These are phyloP conservation scores for Anthracocystis walkeri DNA, from an alignment of 1,284 basidiomycete genomes.

Conservation along the genomic window DNA sequence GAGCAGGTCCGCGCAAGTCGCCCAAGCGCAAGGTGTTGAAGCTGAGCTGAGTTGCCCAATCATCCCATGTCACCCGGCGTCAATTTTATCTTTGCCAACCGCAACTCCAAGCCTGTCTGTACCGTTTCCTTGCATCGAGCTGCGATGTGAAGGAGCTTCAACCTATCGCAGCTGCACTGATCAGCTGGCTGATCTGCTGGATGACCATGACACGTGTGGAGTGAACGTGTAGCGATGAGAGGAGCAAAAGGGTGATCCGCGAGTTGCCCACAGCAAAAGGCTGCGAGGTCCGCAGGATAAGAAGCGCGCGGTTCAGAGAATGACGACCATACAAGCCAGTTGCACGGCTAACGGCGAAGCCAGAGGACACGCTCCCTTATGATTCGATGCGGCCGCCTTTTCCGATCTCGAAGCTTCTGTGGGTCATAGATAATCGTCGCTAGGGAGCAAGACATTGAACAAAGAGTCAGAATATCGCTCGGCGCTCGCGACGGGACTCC, in stretches of 20 bases:
- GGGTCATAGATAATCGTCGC: too few species aligned
- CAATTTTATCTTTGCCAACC: not conserved
- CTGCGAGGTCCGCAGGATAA: not conserved
- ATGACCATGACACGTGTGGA: not conserved
- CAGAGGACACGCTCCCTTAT: too few species aligned
- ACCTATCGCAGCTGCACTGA: not conserved
- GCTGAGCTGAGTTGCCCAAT: conserved; percentile 19
- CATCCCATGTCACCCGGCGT: not conserved
- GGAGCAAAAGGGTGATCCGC: too few species aligned
- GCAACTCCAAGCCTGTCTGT: too few species aligned
- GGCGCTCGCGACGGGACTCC: not conserved
- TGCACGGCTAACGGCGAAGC: conserved; percentile 2
- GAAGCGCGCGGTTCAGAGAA: not conserved
- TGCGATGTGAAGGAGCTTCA: not conserved
- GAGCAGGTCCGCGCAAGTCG: conserved; percentile 31
- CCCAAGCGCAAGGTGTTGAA: conserved; percentile 37
- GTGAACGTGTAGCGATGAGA: too few species aligned
- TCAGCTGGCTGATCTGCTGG: not conserved
- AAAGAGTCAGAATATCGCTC: not conserved
- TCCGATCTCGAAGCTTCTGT: not conserved
- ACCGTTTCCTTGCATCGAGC: not conserved
- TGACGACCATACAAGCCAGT: not conserved
- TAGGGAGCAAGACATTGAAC: too few species aligned
- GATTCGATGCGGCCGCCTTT: not conserved
- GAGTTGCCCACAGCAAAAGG: too few species aligned